Evolutionary conservation across 805 yeast genomes (phyloP).

Genomic region (Blastobotrys attinorum): DNA sequence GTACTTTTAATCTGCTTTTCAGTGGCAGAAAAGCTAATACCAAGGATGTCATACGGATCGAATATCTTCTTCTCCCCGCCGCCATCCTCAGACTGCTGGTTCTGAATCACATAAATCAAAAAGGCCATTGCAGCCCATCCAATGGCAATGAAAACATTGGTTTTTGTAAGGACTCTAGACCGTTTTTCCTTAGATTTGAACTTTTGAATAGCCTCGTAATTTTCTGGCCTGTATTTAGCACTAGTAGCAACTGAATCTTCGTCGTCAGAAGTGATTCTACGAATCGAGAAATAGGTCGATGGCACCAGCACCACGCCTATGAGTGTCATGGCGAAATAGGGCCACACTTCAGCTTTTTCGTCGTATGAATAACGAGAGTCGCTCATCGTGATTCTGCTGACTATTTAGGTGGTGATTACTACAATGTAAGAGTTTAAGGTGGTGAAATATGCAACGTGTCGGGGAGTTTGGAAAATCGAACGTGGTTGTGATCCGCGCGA

Average conservation of each 20-base stretch:
- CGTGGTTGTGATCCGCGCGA: no score
- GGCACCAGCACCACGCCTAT: constrained; percentile 64
- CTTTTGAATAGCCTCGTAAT: constrained; percentile 15
- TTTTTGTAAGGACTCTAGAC: constrained; percentile 25
- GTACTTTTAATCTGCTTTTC: constrained; percentile 74
- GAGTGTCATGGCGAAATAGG: constrained; percentile 73
- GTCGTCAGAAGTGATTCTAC: constrained; percentile 18
- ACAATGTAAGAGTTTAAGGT: no score
- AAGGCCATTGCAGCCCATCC: constrained; percentile 59
- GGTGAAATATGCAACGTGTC: no score
- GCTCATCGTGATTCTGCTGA: no score
- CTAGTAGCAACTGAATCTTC: constrained; percentile 3
- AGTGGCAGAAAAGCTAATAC: constrained; percentile 55
- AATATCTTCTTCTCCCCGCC: constrained; percentile 37
- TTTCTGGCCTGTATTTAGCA: constrained; percentile 17
- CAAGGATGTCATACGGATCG: constrained; percentile 88
- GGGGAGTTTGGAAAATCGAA: no score
- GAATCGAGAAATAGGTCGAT: constrained; percentile 31
- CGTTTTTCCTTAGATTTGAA: constrained; percentile 22
- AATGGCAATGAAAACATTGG: constrained; percentile 30
- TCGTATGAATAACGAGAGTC: constrained; percentile 68
- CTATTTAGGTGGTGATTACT: no score
- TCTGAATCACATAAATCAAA: constrained; percentile 31
- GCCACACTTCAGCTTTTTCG: constrained; percentile 89
- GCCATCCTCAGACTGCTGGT: constrained; percentile 26